Base-by-base conservation (phyloP, 2,329 filamentous ascomycete genomes). In the Fusarium coffeatum region DNA sequence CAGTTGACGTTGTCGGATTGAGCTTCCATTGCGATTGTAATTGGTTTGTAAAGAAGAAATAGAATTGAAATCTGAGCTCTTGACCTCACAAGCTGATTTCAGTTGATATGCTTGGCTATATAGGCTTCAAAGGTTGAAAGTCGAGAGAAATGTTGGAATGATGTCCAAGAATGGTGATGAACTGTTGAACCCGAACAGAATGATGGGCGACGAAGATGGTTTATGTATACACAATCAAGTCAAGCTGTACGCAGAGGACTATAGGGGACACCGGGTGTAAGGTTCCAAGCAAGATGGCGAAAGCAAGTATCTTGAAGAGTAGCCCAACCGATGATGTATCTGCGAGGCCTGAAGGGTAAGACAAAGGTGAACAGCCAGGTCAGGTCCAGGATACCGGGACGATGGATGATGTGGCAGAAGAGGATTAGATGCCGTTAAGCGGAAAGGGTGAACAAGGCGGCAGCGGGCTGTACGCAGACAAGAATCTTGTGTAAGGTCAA, bases 331-430 rank as follows among this genome's bases (percentile, higher is more conserved):
- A 69, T 69, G 56, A 53, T 68, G 63, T 72, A 63, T 70, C 55
- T 49, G 40, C 62, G 66, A 59, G 62, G 66, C 64, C 68, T 70
- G 55, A 64, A 62, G 50, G 49, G 74, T 71, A 69, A 60, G 61
- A 73, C 70, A 55, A 73, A 59, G 47, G 58, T 61, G 64, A 72
- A 55, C 58, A 68, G 64, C 66, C 45, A 51, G 55, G 59, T 30
- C 50, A 57, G 70, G 50, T 47, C 61, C 60, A 69, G 55, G 42
- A 66, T 61, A 54, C 58, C 66, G 62, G 73, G 61, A 55, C 47
- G 57, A 64, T 30, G 28, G 28, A 30, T 75, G 73, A 76, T 75
- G 74, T 76, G 74, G 74, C 74, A 74, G 70, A 53, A 72, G 47
- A 63, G 59, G 72, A 75, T 73, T 73, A 75, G 73, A 66, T 75